Base-by-base conservation (phyloP, 345 rosid species). In the Microcos paniculata region DNA sequence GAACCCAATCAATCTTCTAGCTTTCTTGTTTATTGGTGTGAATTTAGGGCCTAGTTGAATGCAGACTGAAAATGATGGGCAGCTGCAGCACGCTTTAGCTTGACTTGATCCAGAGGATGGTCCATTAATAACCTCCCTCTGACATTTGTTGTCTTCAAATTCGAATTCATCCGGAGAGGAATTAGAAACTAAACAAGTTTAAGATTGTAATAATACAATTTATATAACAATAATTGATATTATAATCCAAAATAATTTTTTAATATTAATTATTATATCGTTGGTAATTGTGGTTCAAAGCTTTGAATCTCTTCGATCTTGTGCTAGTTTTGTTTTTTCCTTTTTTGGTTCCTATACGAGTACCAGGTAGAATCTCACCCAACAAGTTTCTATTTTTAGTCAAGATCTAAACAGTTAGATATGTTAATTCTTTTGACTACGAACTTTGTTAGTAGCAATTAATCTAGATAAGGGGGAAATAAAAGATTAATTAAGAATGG, bases 1-100 rank as follows among this genome's bases (percentile, higher is more conserved):
- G 14, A 28, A 14, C 63, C 3, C 38, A 14, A 26, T n/a, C n/a
- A n/a, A n/a, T n/a, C n/a, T n/a, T n/a, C n/a, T n/a, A n/a, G n/a
- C 30, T 61, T 4, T 62, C 8, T 18, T 33, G 40, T 30, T 3
- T 3, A 14, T 30, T 42, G 45, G 38, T 28, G 63, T 33, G 1
- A n/a, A 33, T n/a, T 62, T 62, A 33, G 67, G 42, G 67, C 67
- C 43, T 62, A 62, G 24, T 62, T 62, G n/a, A n/a, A n/a, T n/a
- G 26, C 46, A 62, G 68, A 3, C 46, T 19, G 68, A 62, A 62
- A 38, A 62, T 62, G 66, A 33, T 33, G 45, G 66, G 66, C 66
- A 62, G 67, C 3, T 5, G n/a, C n/a, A n/a, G n/a, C 26, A 13
- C 56, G n/a, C n/a, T n/a, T 51, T 12, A 35, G 45, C 26, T 23